Evolutionary conservation across 2,329 filamentous ascomycete species (phyloP), one percentile per base, ranked within the genome.

Genomic region (Paramyrothecium sp.): DNA sequence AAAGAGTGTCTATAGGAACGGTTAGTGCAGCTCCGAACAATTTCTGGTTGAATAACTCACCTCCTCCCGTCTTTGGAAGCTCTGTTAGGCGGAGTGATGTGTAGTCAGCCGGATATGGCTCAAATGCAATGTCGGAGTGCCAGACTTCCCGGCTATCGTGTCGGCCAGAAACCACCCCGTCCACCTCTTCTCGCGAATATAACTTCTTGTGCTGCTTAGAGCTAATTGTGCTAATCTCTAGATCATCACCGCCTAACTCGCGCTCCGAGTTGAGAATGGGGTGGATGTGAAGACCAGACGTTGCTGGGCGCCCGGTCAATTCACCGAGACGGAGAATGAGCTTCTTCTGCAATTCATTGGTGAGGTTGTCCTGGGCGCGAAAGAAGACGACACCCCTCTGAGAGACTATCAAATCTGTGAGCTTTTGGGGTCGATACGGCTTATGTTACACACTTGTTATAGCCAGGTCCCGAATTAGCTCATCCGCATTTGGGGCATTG

Each of bases 321-420:
- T 85, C 73, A 12, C 86, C 86, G 1, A 89, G 78, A 1, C 81
- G 77, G 51, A 87, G 79, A 20, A 86, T 83, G 0, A 91, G 77
- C 55, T 86, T 75, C 72, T 91, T 91, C 65, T 89, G 86, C 2
- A 87, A 78, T 1, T 85, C 83, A 65, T 88, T 81, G 61, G 79
- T 81, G 41, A 89, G 71, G 38, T 77, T 75, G 65, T 88, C 77
- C 61, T 91, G 88, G 30, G 82, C 79, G 20, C 87, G 82, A 73
- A 90, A 89, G 74, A 90, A 89, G 33, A 90, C 86, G 3, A 90
- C 88, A 11, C 87, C 87, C 0, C 88, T 82, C 58, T 85, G 82
- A 1, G 87, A 89, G 61, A 90, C 87, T 89, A 21, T 47, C 21
- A 17, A 30, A 7, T 26, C 46, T 56, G 3, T 30, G 41, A n/a